Base-by-base conservation (phyloP, 2,329 filamentous ascomycete genomes). In the Apiospora hydei region DNA sequence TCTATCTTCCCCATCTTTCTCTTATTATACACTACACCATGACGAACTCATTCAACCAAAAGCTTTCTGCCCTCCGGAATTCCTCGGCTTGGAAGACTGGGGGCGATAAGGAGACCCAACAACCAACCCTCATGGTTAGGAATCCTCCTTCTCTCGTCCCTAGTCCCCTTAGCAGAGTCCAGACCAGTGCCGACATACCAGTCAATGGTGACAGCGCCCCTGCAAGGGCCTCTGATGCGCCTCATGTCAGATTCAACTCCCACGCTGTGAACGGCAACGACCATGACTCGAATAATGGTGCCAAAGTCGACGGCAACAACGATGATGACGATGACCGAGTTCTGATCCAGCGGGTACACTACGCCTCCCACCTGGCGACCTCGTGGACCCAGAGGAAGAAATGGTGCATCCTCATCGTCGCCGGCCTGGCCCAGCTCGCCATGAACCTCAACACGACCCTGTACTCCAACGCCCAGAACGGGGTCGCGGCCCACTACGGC, bases 391-490 rank as follows among this genome's bases (percentile, higher is more conserved):
- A 75, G 18, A 85, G 81, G 82, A 91, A 88, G 81, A 94, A 94
- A 82, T 93, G 91, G 91, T 86, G 83, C 73, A 91, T 92, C 75
- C 87, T 93, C 69, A 85, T 85, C 21, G 85, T 93, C 77, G 91
- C 93, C 78, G 93, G 93, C 83, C 82, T 90, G 76, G 90, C 93
- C 1, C 91, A 93, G 78, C 87, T 91, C 1, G 93, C 91, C 16
- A 93, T 93, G 91, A 93, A 93, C 84, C 91, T 93, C 84, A 93
- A 93, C 82, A 92, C 91, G 1, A 91, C 89, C 70, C 85, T 93
- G 4, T 93, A 93, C 82, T 92, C 90, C 24, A 93, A 93, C 75
- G 91, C 87, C 69, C 84, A 92, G 34, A 78, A 79, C 0, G 91
- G 91, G 30, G 92, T 94, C 68, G 84, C 88, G 0, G 83, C 90